Conservation (phyloP, 2,329 filamentous ascomycete genomes). For the Xylariaceae sp. region DNA sequence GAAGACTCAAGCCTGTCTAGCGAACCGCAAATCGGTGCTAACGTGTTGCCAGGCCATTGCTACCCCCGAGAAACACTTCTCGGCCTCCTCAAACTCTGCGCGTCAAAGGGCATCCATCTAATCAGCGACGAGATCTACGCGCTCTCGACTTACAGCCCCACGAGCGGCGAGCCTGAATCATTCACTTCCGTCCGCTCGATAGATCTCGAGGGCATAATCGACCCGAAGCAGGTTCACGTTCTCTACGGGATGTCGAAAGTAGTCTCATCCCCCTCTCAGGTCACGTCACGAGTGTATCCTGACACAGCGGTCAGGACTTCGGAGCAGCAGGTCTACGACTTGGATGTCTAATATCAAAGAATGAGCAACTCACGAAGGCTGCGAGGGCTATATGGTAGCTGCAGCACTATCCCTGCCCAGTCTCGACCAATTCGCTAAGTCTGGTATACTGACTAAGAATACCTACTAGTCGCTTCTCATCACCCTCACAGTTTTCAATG, state of each 20-base stretch:
- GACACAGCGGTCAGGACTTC: slow-evolving; percentile 18
- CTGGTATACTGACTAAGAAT: too few species aligned
- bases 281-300: not conserved
- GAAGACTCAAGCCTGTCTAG: not conserved
- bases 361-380: slow-evolving; percentile 18
- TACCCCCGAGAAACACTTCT: slow-evolving; percentile 21
- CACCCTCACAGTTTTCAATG: slow-evolving; percentile 24
- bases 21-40: not conserved
- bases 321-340: slow-evolving; percentile 18
- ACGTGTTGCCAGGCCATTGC: slow-evolving; percentile 16
- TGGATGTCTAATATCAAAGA: slow-evolving; percentile 23
- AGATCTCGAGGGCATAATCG: slow-evolving; percentile 19
- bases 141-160: slow-evolving; percentile 17
- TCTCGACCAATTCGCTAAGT: too few species aligned
- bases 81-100: slow-evolving; percentile 21
- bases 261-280: too few species aligned
- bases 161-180: slow-evolving; percentile 10
- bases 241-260: slow-evolving; percentile 27
- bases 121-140: slow-evolving; percentile 27
- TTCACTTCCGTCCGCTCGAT: slow-evolving; percentile 20
- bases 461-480: slow-evolving; percentile 13
- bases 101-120: slow-evolving; percentile 22
- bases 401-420: too few species aligned
- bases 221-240: slow-evolving; percentile 19
- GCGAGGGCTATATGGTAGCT: slow-evolving; percentile 15